A percentile compares a stretch with the other conserved stretches of the same genome.
Evolutionary conservation across 495 filamentous ascomycete genomes (phyloP).

Genomic region (Neurospora sp.): DNA sequence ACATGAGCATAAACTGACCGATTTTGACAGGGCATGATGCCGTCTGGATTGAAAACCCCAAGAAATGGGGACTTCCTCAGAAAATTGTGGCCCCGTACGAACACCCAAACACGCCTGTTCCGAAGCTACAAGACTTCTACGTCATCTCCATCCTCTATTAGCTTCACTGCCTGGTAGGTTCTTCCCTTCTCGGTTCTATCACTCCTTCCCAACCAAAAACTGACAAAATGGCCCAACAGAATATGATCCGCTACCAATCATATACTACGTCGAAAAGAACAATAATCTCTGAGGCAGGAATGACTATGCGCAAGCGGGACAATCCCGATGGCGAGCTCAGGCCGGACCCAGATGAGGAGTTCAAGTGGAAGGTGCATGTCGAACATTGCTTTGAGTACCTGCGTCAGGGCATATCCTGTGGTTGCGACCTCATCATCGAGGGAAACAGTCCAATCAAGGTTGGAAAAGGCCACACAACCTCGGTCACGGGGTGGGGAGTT

Average conservation of each 20-base stretch:
- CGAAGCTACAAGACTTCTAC: neutral
- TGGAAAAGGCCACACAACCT: neutral
- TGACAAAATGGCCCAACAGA: neutral
- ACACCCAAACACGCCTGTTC: neutral
- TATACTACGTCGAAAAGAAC: neutral
- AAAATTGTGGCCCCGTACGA: neutral
- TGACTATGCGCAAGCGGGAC: neutral
- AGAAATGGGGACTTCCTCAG: neutral
- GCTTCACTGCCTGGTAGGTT: neutral
- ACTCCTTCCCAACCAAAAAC: neutral
- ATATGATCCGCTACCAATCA: slow-evolving; percentile 1
- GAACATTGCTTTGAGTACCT: slow-evolving; percentile 3
- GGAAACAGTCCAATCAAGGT: neutral
- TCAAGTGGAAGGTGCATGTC: slow-evolving; percentile 1
- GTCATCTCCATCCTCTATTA: neutral
- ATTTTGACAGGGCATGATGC: neutral
- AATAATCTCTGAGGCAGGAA: neutral
- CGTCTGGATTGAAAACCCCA: slow-evolving; percentile 1
- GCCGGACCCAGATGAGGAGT: neutral
- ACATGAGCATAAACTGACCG: neutral
- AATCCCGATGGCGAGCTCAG: neutral
- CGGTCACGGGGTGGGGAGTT: slow-evolving; percentile 1
- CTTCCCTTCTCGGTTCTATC: no score
- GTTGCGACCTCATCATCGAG: neutral
- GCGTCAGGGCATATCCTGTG: neutral